Percentiles rank a stretch among this genome's conserved stretches.
These are phyloP conservation scores for Boechera divaricarpa DNA, from an alignment of 345 rosid species.

Conservation along the genomic window DNA sequence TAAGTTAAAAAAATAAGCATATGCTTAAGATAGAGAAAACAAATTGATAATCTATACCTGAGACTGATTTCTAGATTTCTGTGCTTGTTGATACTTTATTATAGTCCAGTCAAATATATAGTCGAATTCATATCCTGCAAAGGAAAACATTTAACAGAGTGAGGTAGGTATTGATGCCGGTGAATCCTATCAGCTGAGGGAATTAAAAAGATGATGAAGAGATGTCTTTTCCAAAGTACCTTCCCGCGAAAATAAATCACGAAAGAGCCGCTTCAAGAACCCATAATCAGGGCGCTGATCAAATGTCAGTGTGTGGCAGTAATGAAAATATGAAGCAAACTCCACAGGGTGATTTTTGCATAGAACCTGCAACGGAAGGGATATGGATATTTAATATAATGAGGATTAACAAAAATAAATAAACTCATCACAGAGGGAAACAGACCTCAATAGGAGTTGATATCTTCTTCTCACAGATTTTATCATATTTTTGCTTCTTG, in stretches of 20 bases:
- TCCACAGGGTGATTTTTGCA: slow-evolving; percentile 86
- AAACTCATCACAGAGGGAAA: not conserved
- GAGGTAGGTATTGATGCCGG: not conserved
- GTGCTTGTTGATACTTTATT: slow-evolving; percentile 86
- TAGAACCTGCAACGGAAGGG: slow-evolving; percentile 56
- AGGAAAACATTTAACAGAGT: slow-evolving; percentile 17
- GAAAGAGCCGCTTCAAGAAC: slow-evolving; percentile 84
- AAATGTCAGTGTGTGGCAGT: slow-evolving; percentile 85
- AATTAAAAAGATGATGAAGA: not conserved
- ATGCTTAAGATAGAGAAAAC: slow-evolving; percentile 3
- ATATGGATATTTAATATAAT: slow-evolving; percentile 5
- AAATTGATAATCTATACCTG: slow-evolving; percentile 39
- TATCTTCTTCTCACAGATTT: slow-evolving; percentile 84
- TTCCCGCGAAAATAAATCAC: slow-evolving; percentile 82
- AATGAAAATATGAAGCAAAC: slow-evolving; percentile 89
- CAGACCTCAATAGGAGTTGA: slow-evolving; percentile 91
- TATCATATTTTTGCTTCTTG: slow-evolving; percentile 88
- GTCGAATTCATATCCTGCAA: slow-evolving; percentile 80
- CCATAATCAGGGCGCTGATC: slow-evolving; percentile 96
- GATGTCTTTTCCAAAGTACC: slow-evolving; percentile 49
- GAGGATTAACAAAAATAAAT: not conserved
- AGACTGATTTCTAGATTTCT: slow-evolving; percentile 69
- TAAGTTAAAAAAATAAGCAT: not conserved
- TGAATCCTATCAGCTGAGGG: not conserved
- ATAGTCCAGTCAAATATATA: slow-evolving; percentile 95